Percentiles rank a stretch among this genome's conserved stretches.
These are phyloP conservation scores for Onygena corvina DNA, from an alignment of 2,329 filamentous ascomycete genomes.

Conservation along the genomic window DNA sequence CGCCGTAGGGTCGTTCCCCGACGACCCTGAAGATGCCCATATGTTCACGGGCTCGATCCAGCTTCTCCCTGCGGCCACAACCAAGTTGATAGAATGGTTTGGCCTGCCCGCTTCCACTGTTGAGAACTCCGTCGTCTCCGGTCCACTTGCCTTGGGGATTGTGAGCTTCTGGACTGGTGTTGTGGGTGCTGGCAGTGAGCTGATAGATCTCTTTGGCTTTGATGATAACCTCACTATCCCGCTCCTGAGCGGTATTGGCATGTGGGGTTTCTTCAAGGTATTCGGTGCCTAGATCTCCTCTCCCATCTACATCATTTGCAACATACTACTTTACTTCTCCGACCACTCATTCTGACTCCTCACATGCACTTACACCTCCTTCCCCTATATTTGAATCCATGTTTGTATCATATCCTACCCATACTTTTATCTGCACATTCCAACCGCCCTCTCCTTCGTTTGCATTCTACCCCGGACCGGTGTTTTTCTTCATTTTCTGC, in stretches of 20 bases:
- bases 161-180: constrained; percentile 84
- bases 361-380: too few species aligned
- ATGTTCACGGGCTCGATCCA: constrained; percentile 69
- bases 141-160: constrained; percentile 59
- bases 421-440: too few species aligned
- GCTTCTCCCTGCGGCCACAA: constrained; percentile 49
- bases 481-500: background rate
- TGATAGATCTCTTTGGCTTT: constrained; percentile 82
- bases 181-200: constrained; percentile 76
- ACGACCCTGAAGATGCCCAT: constrained; percentile 57
- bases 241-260: constrained; percentile 71
- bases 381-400: too few species aligned
- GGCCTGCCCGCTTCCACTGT: constrained; percentile 26
- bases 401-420: background rate
- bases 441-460: background rate
- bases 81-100: constrained; percentile 48
- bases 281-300: constrained; percentile 44
- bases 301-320: background rate
- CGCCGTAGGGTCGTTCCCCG: constrained; percentile 51
- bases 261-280: constrained; percentile 82
- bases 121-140: constrained; percentile 51
- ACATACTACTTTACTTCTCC: background rate
- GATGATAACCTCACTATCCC: constrained; percentile 98
- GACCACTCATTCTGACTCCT: background rate
- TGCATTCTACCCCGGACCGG: background rate